Evolutionary conservation across 306 rosid species (phyloP), one percentile per base, ranked within the genome.

Genomic region (Citrullus mucosospermus): DNA sequence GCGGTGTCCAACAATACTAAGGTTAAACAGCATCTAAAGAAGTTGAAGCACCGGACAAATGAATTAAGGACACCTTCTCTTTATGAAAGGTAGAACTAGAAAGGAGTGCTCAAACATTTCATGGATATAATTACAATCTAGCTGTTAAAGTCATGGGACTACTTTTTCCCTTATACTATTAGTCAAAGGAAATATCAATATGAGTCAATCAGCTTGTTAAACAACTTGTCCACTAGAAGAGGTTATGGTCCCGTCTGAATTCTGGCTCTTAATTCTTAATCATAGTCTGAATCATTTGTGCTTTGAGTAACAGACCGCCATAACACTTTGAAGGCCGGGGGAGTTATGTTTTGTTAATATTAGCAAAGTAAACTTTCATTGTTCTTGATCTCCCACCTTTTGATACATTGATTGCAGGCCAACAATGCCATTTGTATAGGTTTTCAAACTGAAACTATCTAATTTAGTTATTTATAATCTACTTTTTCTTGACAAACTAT

Each of bases 1-100:
- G 90, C 86, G 91, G 46, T 69, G 63, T 54, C 50, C 69, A 77
- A 63, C 56, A 59, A 80, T 10, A 48, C 80, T 82, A 65, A 25
- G 51, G 80, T 30, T 74, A 57, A 81, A 76, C 25, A 58, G 50
- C 78, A 61, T 70, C 77, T 66, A 78, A 36, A 53, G 74, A 61
- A 55, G 60, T 82, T 36, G 76, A 83, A 78, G 61, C 57, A 73
- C 55, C 58, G 56, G 16, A 56, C 7, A 41, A 77, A 44, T 44
- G 73, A 13, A 20, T 34, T 2, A 17, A 8, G 51, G 15, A 41
- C 20, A 12, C 74, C 75, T 71, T 71, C 20, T 25, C 51, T 67
- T 25, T 71, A 46, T 48, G 76, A 25, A 43, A 25, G 20, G 76
- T 71, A 48, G 59, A 44, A 65, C 18, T 39, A 20, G n/a, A 71